Evolutionary conservation across 345 rosid genomes (phyloP), one percentile per base, ranked within the genome.

Genomic region (Adansonia digitata): DNA sequence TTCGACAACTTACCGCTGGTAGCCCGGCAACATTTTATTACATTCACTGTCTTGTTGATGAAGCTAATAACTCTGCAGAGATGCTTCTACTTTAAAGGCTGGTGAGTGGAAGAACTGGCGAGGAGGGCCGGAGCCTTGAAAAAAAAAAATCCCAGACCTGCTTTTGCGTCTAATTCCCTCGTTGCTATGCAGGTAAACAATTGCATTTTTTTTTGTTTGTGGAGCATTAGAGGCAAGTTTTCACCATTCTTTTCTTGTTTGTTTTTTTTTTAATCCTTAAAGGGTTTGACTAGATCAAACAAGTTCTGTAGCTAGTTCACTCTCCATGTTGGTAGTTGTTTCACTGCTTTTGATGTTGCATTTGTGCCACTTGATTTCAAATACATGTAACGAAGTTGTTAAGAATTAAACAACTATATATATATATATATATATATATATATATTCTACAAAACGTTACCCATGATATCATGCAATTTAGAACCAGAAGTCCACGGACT

Each of bases 1-100:
- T 87, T 76, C 85, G 90, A 71, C 83, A 93, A 84, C 94, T 94
- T 84, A 97, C 96, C 73, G 96, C 97, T 15, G 96, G 98, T 76
- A 90, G 97, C 84, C 97, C 99, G 20, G 92, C 98, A 73, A 83
- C 76, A 74, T 90, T 88, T 82, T 91, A 85, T 81, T 88, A 92
- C 74, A 80, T 94, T 81, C 87, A 94, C 69, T 83, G 85, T 78
- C 90, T 94, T 70, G 87, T 89, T 67, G 93, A 92, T 76, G 91
- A 91, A 57, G 87, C 91, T 57, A 82, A 86, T 29, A 68, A 46
- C 12, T 91, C 40, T 85, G 88, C 57, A 18, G n/a, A 46, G 84
- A 79, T 20, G 75, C 60, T 43, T 49, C 35, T 39, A 7, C 71
- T 48, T 75, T 71, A 66, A 76, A 88, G 49, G 67, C 84, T 17